phyloP scores from a whole-genome alignment of 768 basidiomycete genomes.

The Tulasnella sp. region DNA sequence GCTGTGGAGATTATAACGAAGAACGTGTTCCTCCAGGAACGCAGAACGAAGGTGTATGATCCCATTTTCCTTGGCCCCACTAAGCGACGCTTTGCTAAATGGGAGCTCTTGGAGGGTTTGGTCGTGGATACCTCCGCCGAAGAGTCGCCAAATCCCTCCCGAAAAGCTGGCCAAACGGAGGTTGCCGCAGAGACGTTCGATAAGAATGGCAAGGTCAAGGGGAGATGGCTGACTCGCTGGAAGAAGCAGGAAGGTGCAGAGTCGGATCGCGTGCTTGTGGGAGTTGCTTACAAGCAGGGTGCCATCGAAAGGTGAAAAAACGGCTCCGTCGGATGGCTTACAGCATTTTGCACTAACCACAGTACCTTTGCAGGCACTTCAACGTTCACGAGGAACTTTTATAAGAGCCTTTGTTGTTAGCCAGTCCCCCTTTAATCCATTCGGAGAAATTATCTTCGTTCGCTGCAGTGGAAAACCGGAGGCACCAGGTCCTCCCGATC shows the following conservation, averaged over 20 bases:
- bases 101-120: slow-evolving; percentile 65
- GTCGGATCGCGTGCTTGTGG: slow-evolving; percentile 39
- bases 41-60: slow-evolving; percentile 71
- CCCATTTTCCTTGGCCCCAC: slow-evolving; percentile 50
- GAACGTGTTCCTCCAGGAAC: slow-evolving; percentile 55
- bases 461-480: too few species aligned
- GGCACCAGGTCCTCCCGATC: too few species aligned
- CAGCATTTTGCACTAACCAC: not conserved
- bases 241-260: slow-evolving; percentile 49
- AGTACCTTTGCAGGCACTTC: slow-evolving; percentile 42
- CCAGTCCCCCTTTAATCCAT: too few species aligned
- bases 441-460: too few species aligned
- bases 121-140: slow-evolving; percentile 40
- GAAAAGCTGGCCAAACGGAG: slow-evolving; percentile 54
- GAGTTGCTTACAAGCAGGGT: slow-evolving; percentile 62
- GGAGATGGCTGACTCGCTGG: slow-evolving; percentile 79
- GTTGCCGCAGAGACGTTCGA: slow-evolving; percentile 75
- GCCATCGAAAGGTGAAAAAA: slow-evolving; percentile 61
- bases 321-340: not conserved
- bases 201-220: slow-evolving; percentile 55
- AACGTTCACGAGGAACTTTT: slow-evolving; percentile 54
- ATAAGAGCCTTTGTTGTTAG: not conserved
- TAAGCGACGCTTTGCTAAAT: slow-evolving; percentile 68
- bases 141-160: slow-evolving; percentile 29
- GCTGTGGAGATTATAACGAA: slow-evolving; percentile 68